Percentiles rank a stretch among this genome's conserved stretches.
Evolutionary conservation across 2,329 filamentous ascomycete genomes (phyloP).

Genomic region (Pseudogymnoascus sp.): DNA sequence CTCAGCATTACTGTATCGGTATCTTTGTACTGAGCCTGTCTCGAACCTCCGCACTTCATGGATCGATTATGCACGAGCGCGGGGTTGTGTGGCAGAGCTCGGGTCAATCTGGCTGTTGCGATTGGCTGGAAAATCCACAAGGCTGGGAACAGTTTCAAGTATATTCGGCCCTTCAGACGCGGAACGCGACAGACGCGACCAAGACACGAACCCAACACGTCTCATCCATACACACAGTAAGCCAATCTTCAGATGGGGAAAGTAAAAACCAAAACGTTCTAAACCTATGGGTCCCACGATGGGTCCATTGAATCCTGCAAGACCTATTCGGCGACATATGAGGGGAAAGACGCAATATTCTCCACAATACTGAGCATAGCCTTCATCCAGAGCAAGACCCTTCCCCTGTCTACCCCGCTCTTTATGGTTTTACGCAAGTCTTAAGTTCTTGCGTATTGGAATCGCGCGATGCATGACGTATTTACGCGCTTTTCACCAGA

Average conservation of each 20-base stretch:
- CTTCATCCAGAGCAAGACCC: neutral
- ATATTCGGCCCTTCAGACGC: constrained; percentile 8
- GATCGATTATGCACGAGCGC: constrained; percentile 1
- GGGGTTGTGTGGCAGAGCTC: constrained; percentile 1
- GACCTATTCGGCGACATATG: neutral
- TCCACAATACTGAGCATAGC: neutral
- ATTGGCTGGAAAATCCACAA: neutral
- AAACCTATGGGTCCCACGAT: neutral
- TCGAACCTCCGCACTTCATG: constrained; percentile 2
- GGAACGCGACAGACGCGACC: constrained; percentile 9
- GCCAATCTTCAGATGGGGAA: neutral
- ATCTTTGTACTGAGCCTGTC: neutral
- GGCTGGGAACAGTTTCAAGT: constrained; percentile 8
- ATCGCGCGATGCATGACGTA: constrained; percentile 8
- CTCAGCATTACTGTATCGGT: constrained; percentile 5
- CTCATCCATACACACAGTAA: neutral
- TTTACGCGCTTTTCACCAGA: constrained; percentile 5
- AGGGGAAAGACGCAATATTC: constrained; percentile 5
- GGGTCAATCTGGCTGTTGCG: constrained; percentile 1
- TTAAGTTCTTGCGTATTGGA: constrained; percentile 5
- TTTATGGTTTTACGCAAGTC: constrained; percentile 9
- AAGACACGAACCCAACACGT: constrained; percentile 8
- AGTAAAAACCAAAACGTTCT: neutral
- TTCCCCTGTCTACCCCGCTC: constrained; percentile 7
- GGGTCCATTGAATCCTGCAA: neutral